A percentile compares a stretch with the other conserved stretches of the same genome.
Evolutionary conservation across 176 grass and related monocot genomes (phyloP).

Genomic region (Otatea glauca): DNA sequence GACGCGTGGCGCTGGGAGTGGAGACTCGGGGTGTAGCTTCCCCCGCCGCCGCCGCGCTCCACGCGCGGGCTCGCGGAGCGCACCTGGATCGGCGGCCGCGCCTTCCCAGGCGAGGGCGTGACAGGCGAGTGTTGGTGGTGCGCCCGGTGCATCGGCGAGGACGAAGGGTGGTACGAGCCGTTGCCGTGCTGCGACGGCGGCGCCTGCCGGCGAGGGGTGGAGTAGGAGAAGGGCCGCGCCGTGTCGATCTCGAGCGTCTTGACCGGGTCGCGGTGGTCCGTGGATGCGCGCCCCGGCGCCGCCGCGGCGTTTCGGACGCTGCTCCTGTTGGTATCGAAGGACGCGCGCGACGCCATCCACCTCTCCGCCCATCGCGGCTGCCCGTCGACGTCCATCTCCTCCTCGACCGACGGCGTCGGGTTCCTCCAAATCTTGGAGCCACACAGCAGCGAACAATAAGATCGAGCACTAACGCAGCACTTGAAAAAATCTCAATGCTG

Average conservation of each 20-base stretch:
- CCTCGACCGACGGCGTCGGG: conserved; percentile 55
- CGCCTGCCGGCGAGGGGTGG: conserved; percentile 52
- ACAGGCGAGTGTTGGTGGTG: conserved; percentile 52
- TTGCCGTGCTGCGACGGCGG: conserved; percentile 39
- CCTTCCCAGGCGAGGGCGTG: conserved; percentile 82
- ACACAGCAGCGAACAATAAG: not conserved
- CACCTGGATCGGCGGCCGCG: conserved; percentile 60
- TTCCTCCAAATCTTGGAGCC: conserved; percentile 76
- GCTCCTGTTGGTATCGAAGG: conserved; percentile 78
- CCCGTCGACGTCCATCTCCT: conserved; percentile 61
- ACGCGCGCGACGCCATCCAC: conserved; percentile 84
- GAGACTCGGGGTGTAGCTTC: conserved; percentile 58
- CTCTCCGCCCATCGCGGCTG: conserved; percentile 78
- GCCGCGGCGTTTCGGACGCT: conserved; percentile 28
- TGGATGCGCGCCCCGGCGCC: conserved; percentile 58
- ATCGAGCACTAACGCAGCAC: not conserved
- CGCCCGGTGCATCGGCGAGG: conserved; percentile 60
- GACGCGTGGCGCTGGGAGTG: conserved; percentile 46
- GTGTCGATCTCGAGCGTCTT: conserved; percentile 95
- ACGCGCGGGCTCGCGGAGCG: conserved; percentile 84
- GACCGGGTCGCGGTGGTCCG: conserved; percentile 66
- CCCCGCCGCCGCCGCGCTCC: conserved; percentile 35
- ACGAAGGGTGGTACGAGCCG: conserved; percentile 32
- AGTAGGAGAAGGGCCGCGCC: conserved; percentile 73
- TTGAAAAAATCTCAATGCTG: not conserved